Conservation (phyloP, 1,284 basidiomycete genomes). For the Ceratobasidium sp. region DNA sequence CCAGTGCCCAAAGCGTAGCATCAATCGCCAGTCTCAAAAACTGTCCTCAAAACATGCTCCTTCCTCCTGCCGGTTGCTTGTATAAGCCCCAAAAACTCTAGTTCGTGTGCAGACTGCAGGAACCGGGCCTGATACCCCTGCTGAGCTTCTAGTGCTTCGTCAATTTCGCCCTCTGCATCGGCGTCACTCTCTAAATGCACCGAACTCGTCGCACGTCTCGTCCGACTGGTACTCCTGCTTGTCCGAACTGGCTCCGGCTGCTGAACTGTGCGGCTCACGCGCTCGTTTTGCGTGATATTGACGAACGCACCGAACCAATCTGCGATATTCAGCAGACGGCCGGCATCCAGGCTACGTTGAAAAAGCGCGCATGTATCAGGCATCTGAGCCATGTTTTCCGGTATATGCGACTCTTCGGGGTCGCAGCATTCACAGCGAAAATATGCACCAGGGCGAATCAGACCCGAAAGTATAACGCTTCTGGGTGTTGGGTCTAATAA, state of each 20-base stretch:
- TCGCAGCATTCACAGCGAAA: conserved; percentile 42
- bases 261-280: conserved; percentile 62
- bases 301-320: conserved; percentile 84
- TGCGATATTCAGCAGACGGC: conserved; percentile 81
- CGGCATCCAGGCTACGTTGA: conserved; percentile 77
- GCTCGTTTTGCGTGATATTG: conserved; percentile 62
- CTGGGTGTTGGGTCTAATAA: conserved; percentile 34
- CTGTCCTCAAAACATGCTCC: conserved; percentile 77
- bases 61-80: conserved; percentile 81
- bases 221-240: conserved; percentile 45
- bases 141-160: conserved; percentile 66
- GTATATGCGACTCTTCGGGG: conserved; percentile 20
- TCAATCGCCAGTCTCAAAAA: conserved; percentile 64
- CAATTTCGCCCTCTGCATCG: conserved; percentile 59
- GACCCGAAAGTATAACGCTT: conserved; percentile 29
- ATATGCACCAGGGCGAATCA: conserved; percentile 37
- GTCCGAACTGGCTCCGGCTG: conserved; percentile 7
- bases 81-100: conserved; percentile 81
- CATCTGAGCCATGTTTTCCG: conserved; percentile 28
- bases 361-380: conserved; percentile 81
- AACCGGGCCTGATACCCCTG: conserved; percentile 79
- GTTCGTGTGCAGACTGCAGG: conserved; percentile 78
- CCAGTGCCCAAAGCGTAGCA: no score
- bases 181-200: conserved; percentile 53
- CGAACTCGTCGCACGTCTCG: conserved; percentile 48